Percentiles rank a stretch among this genome's conserved stretches.
Conservation (phyloP, 2,329 filamentous ascomycete species). For the Aspergillus vadensis region DNA sequence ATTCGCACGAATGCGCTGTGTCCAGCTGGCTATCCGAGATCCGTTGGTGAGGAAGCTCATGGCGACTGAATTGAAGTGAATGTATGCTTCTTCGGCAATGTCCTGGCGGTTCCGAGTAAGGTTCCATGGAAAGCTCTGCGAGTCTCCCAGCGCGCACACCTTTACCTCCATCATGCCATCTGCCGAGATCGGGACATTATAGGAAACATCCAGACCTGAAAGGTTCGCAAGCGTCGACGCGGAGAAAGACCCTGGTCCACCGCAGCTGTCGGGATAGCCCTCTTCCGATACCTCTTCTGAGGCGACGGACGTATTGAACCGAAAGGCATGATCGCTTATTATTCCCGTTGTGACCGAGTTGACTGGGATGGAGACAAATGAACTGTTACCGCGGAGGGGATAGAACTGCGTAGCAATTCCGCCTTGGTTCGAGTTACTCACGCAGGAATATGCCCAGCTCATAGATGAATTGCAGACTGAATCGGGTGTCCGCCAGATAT, state of each 20-base stretch:
- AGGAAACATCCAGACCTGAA: background rate
- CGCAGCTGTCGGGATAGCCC: background rate
- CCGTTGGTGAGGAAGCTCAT: background rate
- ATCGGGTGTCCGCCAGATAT: background rate
- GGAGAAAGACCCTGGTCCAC: background rate
- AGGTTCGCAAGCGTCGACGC: background rate
- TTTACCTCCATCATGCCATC: background rate
- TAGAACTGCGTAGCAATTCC: background rate
- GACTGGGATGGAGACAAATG: background rate
- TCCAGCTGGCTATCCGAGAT: background rate
- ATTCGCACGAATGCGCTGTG: background rate
- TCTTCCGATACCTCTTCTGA: background rate
- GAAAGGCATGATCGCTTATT: background rate
- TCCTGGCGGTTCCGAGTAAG: background rate
- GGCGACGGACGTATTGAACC: background rate
- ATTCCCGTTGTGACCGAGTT: background rate
- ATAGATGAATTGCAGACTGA: background rate
- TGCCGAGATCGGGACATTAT: background rate
- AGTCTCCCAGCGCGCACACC: background rate
- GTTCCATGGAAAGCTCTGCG: background rate
- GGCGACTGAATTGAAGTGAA: background rate
- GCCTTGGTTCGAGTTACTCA: background rate
- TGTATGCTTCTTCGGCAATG: background rate
- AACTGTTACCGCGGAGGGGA: background rate
- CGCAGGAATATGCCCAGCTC: background rate